Evolutionary conservation across 2,329 filamentous ascomycete genomes (phyloP), one percentile per base, ranked within the genome.

Genomic region (Hypoxylon sp.): DNA sequence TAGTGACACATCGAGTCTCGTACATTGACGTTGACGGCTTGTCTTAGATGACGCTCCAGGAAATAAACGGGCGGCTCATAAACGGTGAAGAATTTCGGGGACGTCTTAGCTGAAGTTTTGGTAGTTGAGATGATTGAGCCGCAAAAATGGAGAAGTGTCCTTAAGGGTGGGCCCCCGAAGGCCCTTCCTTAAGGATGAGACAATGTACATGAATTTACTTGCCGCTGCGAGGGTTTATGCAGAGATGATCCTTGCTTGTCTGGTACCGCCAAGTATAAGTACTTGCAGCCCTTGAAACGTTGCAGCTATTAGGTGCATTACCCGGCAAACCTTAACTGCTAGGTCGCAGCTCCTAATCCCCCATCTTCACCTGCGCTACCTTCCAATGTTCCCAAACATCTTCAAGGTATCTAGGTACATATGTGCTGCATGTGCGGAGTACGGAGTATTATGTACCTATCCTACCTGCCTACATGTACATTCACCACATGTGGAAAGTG

Each of bases 241-340:
- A 30, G 56, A 53, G 33, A 44, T 8, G 42, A 11, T 36, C 42
- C 36, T 24, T 55, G 30, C 26, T 52, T 18, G 22, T 12, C 2
- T 28, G 16, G 52, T 57, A 55, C 22, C 42, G 11, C 11, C 6
- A 32, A 20, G 60, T 53, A 56, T 18, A n/a, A 32, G 28, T 55
- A 48, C 48, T 26, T 22, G 11, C 12, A 8, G 48, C 44, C 63
- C 56, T 50, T 62, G 48, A 26, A n/a, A 48, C 36, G 33, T 61
- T 61, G 55, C 33, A 51, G 48, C 53, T 30, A 58, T 63, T 71
- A 72, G 70, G 70, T 71, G 71, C 69, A 69, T 70, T 71, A 72
- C 42, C 71, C 70, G 71, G 72, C 50, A 65, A n/a, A 67, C 42
- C 56, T 48, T 53, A 65, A 64, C 44, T 64, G 28, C 50, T 53